Evolutionary conservation across 192 early-diverging fungal genomes (phyloP).

Genomic region (Entomortierella beljakovae): DNA sequence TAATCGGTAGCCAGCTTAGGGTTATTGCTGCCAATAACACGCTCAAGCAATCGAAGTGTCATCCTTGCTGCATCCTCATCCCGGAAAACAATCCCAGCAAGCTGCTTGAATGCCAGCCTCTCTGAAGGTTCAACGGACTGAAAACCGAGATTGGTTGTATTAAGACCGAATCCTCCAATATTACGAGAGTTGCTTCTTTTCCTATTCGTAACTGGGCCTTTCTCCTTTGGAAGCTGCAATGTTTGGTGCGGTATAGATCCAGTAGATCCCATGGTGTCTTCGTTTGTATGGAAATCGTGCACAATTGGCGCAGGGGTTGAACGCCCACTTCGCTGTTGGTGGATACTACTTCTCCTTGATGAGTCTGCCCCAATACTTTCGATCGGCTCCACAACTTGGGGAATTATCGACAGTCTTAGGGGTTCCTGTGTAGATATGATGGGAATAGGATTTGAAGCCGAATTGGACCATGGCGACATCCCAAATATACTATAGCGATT

Average conservation of each 20-base stretch:
- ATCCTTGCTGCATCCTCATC: slow-evolving; percentile 56
- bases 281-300: not conserved
- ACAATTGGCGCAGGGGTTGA: slow-evolving; percentile 18
- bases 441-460: slow-evolving; percentile 22
- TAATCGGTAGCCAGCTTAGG: slow-evolving; percentile 50
- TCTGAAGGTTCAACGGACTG: slow-evolving; percentile 41
- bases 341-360: slow-evolving; percentile 25
- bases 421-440: slow-evolving; percentile 26
- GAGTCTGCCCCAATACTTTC: slow-evolving; percentile 24
- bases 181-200: slow-evolving; percentile 57
- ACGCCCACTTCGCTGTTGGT: slow-evolving; percentile 20
- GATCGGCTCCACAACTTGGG: slow-evolving; percentile 8
- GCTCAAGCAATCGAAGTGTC: slow-evolving; percentile 47
- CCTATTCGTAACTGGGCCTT: slow-evolving; percentile 26
- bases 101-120: slow-evolving; percentile 41
- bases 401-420: not conserved
- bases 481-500: slow-evolving; percentile 48
- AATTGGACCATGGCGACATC: slow-evolving; percentile 43
- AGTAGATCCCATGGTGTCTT: slow-evolving; percentile 1
- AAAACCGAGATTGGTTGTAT: slow-evolving; percentile 49
- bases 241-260: not conserved
- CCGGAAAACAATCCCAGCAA: slow-evolving; percentile 52
- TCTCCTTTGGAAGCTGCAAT: slow-evolving; percentile 14
- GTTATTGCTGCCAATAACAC: slow-evolving; percentile 47
- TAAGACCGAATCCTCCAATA: slow-evolving; percentile 54